Evolutionary conservation across 805 yeast species (phyloP).

Genomic region (Scheffersomyces lignosus): DNA sequence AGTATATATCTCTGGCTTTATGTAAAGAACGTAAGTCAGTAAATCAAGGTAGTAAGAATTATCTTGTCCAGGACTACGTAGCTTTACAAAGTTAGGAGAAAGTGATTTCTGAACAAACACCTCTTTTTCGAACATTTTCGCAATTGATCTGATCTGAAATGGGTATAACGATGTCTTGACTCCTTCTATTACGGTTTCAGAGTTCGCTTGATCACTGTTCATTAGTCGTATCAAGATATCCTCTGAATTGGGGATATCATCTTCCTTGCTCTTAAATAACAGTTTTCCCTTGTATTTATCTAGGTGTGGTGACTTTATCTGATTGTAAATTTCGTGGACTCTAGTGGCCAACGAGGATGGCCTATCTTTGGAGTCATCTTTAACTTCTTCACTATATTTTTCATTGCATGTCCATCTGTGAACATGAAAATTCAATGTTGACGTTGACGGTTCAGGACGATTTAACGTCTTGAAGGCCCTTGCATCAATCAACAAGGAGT

Average conservation of each 20-base stretch:
- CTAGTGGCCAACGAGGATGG: constrained; percentile 13
- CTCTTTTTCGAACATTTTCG: constrained; percentile 60
- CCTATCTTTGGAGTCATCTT: too few relatives aligned
- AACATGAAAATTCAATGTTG: constrained; percentile 21
- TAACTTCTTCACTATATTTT: constrained; percentile 1
- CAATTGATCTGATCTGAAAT: constrained; percentile 61
- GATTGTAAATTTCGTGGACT: constrained; percentile 35
- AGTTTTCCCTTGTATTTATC: constrained; percentile 12
- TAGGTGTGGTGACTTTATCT: constrained; percentile 29
- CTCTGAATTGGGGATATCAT: constrained; percentile 11
- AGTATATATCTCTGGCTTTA: constrained; percentile 40
- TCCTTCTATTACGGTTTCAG: constrained; percentile 37
- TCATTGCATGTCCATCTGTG: constrained; percentile 31
- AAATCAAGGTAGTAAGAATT: constrained; percentile 38
- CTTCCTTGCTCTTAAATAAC: background rate
- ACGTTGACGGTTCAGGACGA: background rate
- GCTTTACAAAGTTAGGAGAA: constrained; percentile 35
- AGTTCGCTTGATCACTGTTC: constrained; percentile 1
- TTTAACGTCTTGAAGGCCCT: background rate
- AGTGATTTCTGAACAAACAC: constrained; percentile 25
- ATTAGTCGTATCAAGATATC: constrained; percentile 17
- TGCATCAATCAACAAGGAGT: background rate
- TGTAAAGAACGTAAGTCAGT: constrained; percentile 23
- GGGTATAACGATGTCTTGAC: constrained; percentile 51
- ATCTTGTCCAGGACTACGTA: constrained; percentile 16